Evolutionary conservation across 2,329 filamentous ascomycete species (phyloP).

Genomic region (Trichoderma harzianum): DNA sequence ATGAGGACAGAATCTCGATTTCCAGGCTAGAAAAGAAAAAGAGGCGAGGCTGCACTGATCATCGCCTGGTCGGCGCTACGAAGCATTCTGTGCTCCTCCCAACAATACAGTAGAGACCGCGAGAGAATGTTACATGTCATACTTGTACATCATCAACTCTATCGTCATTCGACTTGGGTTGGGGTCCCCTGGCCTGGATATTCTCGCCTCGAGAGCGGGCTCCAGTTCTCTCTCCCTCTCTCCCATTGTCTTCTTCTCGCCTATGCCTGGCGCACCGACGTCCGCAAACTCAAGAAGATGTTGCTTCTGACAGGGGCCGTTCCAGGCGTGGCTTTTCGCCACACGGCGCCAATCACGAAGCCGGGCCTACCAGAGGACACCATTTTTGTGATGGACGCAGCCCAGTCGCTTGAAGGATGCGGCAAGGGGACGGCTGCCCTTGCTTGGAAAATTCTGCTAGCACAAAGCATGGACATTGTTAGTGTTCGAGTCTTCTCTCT

Average conservation of each 20-base stretch:
- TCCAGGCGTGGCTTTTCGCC: neutral
- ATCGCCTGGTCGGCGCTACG: neutral
- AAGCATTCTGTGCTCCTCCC: neutral
- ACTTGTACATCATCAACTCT: neutral
- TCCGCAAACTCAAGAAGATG: neutral
- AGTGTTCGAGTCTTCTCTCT: neutral
- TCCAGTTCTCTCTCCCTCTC: neutral
- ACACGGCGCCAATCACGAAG: constrained; percentile 16
- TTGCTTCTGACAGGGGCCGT: neutral
- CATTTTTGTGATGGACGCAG: constrained; percentile 11
- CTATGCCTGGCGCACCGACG: neutral
- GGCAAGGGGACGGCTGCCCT: constrained; percentile 10
- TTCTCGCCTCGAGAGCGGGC: neutral
- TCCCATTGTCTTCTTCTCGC: neutral
- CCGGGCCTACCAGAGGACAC: constrained; percentile 12
- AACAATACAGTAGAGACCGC: neutral
- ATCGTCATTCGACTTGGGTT: neutral
- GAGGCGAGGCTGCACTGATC: constrained; percentile 9
- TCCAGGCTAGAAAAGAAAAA: neutral
- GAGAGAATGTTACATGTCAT: neutral
- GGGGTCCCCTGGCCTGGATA: neutral
- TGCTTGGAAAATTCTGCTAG: constrained; percentile 2
- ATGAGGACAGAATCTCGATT: neutral
- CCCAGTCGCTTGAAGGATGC: neutral
- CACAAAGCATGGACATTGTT: neutral